phyloP scores from a whole-genome alignment of 257 asterid genomes.

The Paraleonurus japonicus region DNA sequence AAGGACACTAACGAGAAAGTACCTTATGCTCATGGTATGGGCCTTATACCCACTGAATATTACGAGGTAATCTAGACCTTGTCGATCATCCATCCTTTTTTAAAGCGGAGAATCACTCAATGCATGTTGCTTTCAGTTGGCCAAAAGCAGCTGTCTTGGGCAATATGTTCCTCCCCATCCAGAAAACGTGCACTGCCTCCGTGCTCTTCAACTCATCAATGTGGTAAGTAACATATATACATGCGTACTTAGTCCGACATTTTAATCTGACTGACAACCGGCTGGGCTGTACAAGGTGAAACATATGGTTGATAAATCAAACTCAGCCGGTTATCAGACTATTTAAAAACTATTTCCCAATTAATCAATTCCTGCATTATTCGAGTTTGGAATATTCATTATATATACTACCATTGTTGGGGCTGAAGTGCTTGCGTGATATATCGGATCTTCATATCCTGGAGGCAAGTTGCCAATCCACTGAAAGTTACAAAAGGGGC shows the following conservation, averaged over 20 bases:
- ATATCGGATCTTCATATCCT: not conserved
- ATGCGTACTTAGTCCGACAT: not conserved
- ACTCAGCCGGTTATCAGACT: too few species aligned
- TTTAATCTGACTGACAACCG: too few species aligned
- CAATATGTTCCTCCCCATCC: constrained; percentile 23
- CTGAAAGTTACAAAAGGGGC: not conserved
- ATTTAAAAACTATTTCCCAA: not conserved
- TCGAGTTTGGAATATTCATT: not conserved
- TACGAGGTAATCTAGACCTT: not conserved
- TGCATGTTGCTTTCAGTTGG: not conserved
- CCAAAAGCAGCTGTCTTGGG: constrained; percentile 13
- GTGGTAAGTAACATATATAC: not conserved
- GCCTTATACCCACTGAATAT: constrained; percentile 31
- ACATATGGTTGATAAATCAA: too few species aligned
- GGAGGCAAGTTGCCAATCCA: not conserved
- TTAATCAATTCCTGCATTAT: not conserved
- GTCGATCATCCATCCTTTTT: not conserved
- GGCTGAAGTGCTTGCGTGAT: not conserved
- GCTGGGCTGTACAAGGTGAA: not conserved
- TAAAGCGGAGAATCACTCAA: not conserved
- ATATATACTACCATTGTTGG: not conserved
- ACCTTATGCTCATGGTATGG: constrained; percentile 37
- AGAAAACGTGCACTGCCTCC: constrained; percentile 15
- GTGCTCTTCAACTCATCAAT: constrained; percentile 17
- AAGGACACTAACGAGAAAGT: constrained; percentile 9